Evolutionary conservation across 1,284 basidiomycete genomes (phyloP), one percentile per base, ranked within the genome.

Genomic region (Agroathelia rolfsii): DNA sequence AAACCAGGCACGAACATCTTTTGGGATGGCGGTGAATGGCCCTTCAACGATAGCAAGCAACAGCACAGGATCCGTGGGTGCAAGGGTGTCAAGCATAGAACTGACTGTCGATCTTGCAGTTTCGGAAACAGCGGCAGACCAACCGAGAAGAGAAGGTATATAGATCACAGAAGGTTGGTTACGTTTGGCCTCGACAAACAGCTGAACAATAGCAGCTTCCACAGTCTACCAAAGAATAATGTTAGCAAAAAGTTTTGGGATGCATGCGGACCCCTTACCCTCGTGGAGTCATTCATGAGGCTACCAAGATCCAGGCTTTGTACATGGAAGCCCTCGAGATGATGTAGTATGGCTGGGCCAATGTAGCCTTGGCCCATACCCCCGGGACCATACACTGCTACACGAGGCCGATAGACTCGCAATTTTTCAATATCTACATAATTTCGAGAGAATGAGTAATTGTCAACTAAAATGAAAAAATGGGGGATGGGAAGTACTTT

Each of bases 161-260:
- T 92, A 98, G 30, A 98, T 72, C 25, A 98, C 80, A 0, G 90
- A 93, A 0, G 95, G 95, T 48, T 96, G 93, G 52, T 96, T 89
- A 18, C 95, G 78, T 54, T 96, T 97, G 0, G 95, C 95, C 55
- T 99, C 95, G 12, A 93, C 74, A 48, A 98, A 97, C n/a, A 96
- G 69, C 47, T 97, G 94, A 2, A 97, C 88, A 36, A 96, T 80
- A 2, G 86, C 80, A 1, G 94, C 86, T 59, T 99, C 95, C 3
- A 80, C 64, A 3, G 90, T 90, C 85, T 92, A 42, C n/a, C 34
- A 28, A 24, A n/a, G 24, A 28, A 36, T n/a, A 37, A 19, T 30
- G 36, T 34, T 4, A 29, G 19, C 28, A 8, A 14, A 18, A n/a
- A 16, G 34, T n/a, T 19, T 15, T 6, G 8, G 34, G 31, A 34